Conservation (phyloP, 805 yeast genomes). For the Yamadazyma scolyti region DNA sequence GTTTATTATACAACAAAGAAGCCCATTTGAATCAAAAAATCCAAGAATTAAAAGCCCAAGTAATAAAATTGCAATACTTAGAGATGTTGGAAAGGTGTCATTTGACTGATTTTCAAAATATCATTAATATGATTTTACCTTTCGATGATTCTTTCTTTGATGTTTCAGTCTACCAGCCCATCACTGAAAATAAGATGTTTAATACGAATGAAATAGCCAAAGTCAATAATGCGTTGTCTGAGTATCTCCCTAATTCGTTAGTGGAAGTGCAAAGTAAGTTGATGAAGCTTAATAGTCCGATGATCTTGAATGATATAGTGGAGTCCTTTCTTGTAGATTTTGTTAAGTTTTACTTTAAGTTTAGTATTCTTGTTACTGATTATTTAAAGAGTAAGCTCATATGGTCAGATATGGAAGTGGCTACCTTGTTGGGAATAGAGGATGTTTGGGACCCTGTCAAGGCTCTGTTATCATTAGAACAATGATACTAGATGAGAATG, state of each 20-base stretch:
- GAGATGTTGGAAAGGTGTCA: constrained; percentile 50
- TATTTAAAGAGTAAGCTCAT: constrained; percentile 36
- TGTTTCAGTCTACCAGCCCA: constrained; percentile 60
- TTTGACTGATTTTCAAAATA: constrained; percentile 55
- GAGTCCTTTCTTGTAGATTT: constrained; percentile 47
- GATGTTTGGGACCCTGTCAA: no score
- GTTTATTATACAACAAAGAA: constrained; percentile 36
- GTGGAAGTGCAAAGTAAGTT: constrained; percentile 57
- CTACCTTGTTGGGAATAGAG: constrained; percentile 71
- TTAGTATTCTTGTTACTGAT: constrained; percentile 32
- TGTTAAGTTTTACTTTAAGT: constrained; percentile 43
- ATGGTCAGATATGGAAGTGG: constrained; percentile 59
- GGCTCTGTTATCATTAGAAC: no score
- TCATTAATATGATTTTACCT: constrained; percentile 71
- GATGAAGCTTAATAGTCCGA: constrained; percentile 58
- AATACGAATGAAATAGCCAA: constrained; percentile 38
- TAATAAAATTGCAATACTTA: constrained; percentile 45
- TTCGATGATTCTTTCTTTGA: constrained; percentile 56
- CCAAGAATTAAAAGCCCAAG: constrained; percentile 27
- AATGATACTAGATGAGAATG: no score
- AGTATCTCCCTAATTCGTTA: constrained; percentile 56
- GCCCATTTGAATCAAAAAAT: constrained; percentile 33
- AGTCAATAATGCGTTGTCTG: constrained; percentile 45
- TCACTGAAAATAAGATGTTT: constrained; percentile 58
- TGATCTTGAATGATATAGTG: constrained; percentile 53